Conservation (phyloP, 1,139 yeast species). For the Hyphopichia khmerensis region DNA sequence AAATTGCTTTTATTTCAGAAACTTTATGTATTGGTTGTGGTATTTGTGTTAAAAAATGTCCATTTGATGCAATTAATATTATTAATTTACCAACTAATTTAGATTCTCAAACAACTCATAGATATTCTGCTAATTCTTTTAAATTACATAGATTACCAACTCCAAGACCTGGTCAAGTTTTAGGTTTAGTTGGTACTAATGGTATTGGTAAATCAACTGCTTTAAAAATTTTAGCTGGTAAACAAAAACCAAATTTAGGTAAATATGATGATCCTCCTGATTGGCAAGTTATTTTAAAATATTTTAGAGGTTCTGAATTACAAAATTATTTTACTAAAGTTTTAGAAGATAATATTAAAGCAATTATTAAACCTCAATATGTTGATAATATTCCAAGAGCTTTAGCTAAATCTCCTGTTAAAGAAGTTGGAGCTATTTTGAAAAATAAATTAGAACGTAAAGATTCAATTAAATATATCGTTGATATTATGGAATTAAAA, state of each 20-base stretch:
- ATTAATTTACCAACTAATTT: conserved; percentile 95
- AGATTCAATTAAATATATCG: conserved; percentile 58
- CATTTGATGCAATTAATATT: conserved; percentile 93
- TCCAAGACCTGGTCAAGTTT: conserved; percentile 98
- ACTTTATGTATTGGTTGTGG: conserved; percentile 98
- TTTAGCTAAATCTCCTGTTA: conserved; percentile 79
- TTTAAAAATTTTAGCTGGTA: conserved; percentile 94
- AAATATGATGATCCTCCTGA: conserved; percentile 93
- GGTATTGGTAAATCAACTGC: conserved; percentile 99
- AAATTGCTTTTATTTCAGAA: conserved; percentile 95
- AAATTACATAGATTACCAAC: conserved; percentile 95
- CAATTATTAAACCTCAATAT: conserved; percentile 96
- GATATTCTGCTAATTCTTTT: conserved; percentile 97
- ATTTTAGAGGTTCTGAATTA: conserved; percentile 95
- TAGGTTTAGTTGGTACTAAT: conserved; percentile 96
- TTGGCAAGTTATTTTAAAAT: conserved; percentile 88
- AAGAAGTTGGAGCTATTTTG: conserved; percentile 82
- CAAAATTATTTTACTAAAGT: conserved; percentile 94
- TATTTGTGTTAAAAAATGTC: conserved; percentile 98
- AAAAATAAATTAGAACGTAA: conserved; percentile 70
- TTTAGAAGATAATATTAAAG: conserved; percentile 88
- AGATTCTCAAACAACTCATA: conserved; percentile 88
- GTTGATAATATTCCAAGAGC: conserved; percentile 97
- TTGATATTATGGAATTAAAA: conserved; percentile 68
- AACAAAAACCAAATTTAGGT: conserved; percentile 95